Evolutionary conservation across 441 rosid genomes (phyloP), one percentile per base, ranked within the genome.

Genomic region (Euphorbia corollata): DNA sequence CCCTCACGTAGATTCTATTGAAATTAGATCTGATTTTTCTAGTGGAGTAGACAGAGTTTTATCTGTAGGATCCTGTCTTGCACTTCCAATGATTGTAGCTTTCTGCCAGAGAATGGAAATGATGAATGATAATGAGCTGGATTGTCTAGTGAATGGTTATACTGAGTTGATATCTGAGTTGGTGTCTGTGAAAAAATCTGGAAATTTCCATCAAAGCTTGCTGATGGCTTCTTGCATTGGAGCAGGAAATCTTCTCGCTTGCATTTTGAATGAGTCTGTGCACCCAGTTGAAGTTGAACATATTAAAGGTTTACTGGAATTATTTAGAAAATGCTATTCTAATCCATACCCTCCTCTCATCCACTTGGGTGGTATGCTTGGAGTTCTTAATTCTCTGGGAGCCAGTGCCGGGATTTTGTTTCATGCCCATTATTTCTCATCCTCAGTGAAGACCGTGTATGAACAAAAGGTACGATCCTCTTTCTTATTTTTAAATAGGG

Each of bases 361-460:
- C 70, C 89, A 85, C 71, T 72, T 89, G 74, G 93, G 96, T 71
- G 99, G 90, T 62, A 91, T 93, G 96, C 85, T 90, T 67, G 99
- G 97, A 73, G 78, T 91, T 64, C 84, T 89, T 74, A 93, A 89
- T 77, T 83, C 88, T 63, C 74, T 89, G 71, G 97, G 96, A 77
- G 96, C 95, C 53, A 81, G 86, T 73, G 89, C 92, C 61, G 99
- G 97, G 61, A 75, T 78, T 84, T 74, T 83, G 79, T 77, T 84
- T 75, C 76, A 70, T 76, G 63, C 71, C 66, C 82, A 77, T 75
- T 78, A 84, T 41, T 68, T 74, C 69, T 82, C 74, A 24, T 80
- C 83, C 55, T 72, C 79, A 59, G 62, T 64, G 53, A 71, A 72
- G 39, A 57, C 75, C 23, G 75, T 74, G 70, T 74, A 65, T 71